phyloP scores from a whole-genome alignment of 805 yeast genomes.

The Tetrapisispora iriomotensis region DNA sequence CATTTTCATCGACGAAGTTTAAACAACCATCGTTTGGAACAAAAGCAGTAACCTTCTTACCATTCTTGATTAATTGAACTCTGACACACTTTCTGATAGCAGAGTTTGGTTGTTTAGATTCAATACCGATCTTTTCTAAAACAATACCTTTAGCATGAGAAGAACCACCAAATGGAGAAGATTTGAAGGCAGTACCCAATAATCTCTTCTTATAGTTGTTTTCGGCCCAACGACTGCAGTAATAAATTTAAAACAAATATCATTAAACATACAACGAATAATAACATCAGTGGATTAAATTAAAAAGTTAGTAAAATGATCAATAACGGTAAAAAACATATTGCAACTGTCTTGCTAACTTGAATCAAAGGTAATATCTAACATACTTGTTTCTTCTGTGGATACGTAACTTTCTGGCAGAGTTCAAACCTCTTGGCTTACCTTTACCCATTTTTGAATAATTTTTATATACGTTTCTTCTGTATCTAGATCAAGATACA shows the following conservation, averaged over 20 bases:
- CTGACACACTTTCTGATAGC: conserved; percentile 99
- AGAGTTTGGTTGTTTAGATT: conserved; percentile 99
- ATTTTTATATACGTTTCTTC: conserved; percentile 11
- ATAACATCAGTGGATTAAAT: too few species aligned
- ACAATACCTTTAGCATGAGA: conserved; percentile 99
- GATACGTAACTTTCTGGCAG: conserved; percentile 99
- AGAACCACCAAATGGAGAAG: conserved; percentile 99
- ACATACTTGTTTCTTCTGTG: conserved; percentile 88
- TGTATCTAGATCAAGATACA: too few species aligned
- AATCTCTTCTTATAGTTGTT: conserved; percentile 96
- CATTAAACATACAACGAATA: too few species aligned
- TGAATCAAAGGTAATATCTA: not conserved
- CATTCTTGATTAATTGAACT: conserved; percentile 99
- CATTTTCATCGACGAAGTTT: conserved; percentile 99
- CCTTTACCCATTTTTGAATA: conserved; percentile 88
- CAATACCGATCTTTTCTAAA: conserved; percentile 98
- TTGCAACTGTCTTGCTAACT: not conserved
- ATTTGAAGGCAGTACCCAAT: conserved; percentile 99
- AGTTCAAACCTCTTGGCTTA: conserved; percentile 99
- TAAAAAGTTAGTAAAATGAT: not conserved
- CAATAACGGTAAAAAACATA: not conserved
- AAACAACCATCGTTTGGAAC: conserved; percentile 99
- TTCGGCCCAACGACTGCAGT: conserved; percentile 93
- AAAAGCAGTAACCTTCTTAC: conserved; percentile 99
- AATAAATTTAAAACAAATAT: not conserved